Percentiles rank a stretch among this genome's conserved stretches.
Conservation (phyloP, 306 rosid genomes). For the Vigna trinervia region DNA sequence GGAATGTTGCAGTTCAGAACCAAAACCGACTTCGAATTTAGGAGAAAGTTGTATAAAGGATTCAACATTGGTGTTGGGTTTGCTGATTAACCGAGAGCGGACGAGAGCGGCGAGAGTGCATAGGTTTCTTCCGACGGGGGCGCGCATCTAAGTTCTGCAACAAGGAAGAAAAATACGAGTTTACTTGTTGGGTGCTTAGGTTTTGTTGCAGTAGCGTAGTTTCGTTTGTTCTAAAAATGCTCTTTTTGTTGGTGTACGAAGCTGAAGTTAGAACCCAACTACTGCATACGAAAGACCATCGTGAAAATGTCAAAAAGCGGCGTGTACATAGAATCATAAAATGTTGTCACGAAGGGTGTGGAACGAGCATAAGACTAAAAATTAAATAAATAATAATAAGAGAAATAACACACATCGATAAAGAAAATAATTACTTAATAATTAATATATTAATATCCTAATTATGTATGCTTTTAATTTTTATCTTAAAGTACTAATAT, state of each 20-base stretch:
- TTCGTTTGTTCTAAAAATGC: background rate
- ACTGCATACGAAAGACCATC: background rate
- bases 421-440: too few species aligned
- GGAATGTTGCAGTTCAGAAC: background rate
- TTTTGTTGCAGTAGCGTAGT: background rate
- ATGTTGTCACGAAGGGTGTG: background rate
- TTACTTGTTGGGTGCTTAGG: background rate
- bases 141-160: conserved; percentile 43
- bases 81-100: background rate
- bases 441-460: too few species aligned
- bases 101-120: conserved; percentile 45
- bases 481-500: too few species aligned
- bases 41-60: background rate
- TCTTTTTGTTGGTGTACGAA: background rate
- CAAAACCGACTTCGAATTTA: conserved; percentile 7
- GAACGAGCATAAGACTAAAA: too few species aligned
- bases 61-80: background rate
- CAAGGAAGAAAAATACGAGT: background rate
- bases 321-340: background rate
- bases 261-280: background rate
- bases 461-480: too few species aligned
- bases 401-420: too few species aligned
- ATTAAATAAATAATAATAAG: too few species aligned
- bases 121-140: conserved; percentile 40
- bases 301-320: too few species aligned